These are phyloP conservation scores for Hypericum androsaemum DNA, from an alignment of 345 rosid species.

Conservation along the genomic window DNA sequence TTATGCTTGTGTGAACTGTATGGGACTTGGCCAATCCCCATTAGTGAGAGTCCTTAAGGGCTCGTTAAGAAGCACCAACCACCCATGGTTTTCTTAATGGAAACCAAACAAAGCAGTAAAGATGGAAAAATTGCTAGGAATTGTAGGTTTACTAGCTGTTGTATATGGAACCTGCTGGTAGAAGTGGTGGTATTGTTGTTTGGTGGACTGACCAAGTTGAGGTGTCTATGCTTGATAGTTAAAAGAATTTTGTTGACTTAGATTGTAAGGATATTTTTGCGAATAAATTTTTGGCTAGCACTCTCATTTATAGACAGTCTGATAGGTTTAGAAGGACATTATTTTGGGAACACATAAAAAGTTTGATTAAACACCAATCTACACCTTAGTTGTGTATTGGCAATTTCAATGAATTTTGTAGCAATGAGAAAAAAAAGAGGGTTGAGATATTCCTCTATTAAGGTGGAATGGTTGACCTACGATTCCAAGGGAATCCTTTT, in stretches of 20 bases:
- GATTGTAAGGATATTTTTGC: neutral
- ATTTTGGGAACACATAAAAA: neutral
- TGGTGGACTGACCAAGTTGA: neutral
- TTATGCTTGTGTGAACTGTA: too few relatives aligned
- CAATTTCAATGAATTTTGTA: neutral
- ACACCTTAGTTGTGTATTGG: neutral
- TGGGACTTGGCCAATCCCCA: too few relatives aligned
- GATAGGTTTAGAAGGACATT: neutral
- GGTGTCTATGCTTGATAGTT: neutral
- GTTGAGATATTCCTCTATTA: neutral
- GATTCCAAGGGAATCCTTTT: neutral
- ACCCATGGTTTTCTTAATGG: too few relatives aligned
- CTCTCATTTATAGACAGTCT: neutral
- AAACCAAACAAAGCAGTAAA: too few relatives aligned
- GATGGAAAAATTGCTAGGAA: too few relatives aligned
- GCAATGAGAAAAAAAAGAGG: neutral
- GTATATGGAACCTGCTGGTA: neutral
- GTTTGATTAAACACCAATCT: neutral
- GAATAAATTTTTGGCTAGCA: neutral
- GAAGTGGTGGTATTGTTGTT: neutral
- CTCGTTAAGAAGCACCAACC: too few relatives aligned
- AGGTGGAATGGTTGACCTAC: neutral
- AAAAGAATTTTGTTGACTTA: neutral
- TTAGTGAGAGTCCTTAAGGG: too few relatives aligned
- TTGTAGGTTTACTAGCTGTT: too few relatives aligned